These are phyloP conservation scores for Erysimum cheiri DNA, from an alignment of 441 rosid genomes.

Conservation along the genomic window DNA sequence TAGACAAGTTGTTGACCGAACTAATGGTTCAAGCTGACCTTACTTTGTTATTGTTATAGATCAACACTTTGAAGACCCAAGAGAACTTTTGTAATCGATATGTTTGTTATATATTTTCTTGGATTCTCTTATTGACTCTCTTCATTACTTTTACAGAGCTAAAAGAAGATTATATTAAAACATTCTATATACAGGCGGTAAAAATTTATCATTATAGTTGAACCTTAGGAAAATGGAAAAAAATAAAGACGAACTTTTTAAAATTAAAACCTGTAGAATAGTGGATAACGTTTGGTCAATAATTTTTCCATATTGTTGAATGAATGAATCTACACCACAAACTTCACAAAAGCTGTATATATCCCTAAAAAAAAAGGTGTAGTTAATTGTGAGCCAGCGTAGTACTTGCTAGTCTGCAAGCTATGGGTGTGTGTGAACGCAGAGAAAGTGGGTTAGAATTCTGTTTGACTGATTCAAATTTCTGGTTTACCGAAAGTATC, in stretches of 20 bases:
- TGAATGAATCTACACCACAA: not conserved
- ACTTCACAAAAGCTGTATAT: not conserved
- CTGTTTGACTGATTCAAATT: not conserved
- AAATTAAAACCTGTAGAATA: not conserved
- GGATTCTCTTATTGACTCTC: slow-evolving; percentile 9
- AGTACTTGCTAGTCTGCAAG: slow-evolving; percentile 8
- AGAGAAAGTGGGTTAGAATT: slow-evolving; percentile 2
- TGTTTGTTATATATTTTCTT: not conserved
- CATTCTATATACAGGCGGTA: not conserved
- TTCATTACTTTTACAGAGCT: slow-evolving; percentile 1
- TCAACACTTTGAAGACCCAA: slow-evolving; percentile 11
- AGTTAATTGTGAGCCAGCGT: not conserved
- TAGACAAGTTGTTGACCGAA: slow-evolving; percentile 29
- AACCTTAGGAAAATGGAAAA: not conserved
- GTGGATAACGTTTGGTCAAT: slow-evolving; percentile 2
- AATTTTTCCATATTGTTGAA: not conserved
- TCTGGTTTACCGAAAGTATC: slow-evolving; percentile 37
- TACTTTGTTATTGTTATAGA: not conserved
- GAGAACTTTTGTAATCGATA: not conserved
- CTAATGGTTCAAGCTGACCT: slow-evolving; percentile 3
- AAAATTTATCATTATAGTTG: not conserved
- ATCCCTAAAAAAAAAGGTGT: not conserved
- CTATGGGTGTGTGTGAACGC: slow-evolving; percentile 29
- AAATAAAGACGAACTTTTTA: not conserved
- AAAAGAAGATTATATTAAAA: not conserved